Evolutionary conservation across 1,284 basidiomycete genomes (phyloP).

Genomic region (Cryptococcus sp.): DNA sequence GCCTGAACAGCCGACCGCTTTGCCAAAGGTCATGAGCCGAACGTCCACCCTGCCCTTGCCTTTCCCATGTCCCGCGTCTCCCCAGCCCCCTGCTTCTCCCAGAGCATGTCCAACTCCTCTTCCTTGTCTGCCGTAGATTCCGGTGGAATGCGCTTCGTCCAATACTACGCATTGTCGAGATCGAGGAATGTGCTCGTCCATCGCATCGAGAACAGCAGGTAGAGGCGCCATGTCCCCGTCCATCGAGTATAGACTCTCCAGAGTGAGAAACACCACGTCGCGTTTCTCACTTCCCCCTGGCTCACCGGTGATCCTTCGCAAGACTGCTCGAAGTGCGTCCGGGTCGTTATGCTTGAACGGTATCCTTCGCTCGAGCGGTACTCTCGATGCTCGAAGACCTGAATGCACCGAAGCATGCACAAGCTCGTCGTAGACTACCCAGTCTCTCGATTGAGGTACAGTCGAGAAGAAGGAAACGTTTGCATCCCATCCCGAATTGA

Average conservation of each 20-base stretch:
- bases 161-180: conserved; percentile 53
- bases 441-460: conserved; percentile 72
- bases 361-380: conserved; percentile 42
- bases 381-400: conserved; percentile 69
- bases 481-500: conserved; percentile 93
- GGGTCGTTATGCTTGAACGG: conserved; percentile 74
- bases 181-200: conserved; percentile 48
- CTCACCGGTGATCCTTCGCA: conserved; percentile 15
- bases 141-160: conserved; percentile 84
- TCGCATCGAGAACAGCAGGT: conserved; percentile 53
- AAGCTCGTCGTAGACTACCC: conserved; percentile 76
- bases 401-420: conserved; percentile 92
- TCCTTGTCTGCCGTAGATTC: conserved; percentile 59
- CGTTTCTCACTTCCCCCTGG: not conserved
- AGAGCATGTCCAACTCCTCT: conserved; percentile 52
- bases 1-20: conserved; percentile 66
- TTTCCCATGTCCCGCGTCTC: conserved; percentile 50
- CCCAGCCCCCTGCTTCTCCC: conserved; percentile 27
- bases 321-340: conserved; percentile 16
- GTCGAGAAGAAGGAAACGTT: conserved; percentile 83
- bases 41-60: conserved; percentile 46
- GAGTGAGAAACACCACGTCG: conserved; percentile 53
- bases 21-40: conserved; percentile 59
- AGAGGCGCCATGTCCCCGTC: conserved; percentile 86
- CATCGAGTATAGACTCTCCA: conserved; percentile 92